Evolutionary conservation across 2,329 filamentous ascomycete species (phyloP).

Genomic region (Berkeleyomyces rouxiae): DNA sequence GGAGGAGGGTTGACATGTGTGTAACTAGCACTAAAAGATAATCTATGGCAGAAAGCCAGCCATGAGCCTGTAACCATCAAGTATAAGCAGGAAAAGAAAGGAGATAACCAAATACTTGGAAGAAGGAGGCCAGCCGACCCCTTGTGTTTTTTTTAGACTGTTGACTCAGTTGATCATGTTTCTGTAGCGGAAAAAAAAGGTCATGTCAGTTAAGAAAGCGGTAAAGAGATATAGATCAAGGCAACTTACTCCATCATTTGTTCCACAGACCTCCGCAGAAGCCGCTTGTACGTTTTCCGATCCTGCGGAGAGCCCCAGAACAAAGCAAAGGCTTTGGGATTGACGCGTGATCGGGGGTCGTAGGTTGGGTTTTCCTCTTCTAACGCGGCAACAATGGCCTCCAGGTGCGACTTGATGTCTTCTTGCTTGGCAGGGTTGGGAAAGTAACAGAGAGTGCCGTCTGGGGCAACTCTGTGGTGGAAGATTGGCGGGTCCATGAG

Average conservation of each 20-base stretch:
- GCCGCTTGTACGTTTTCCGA: slow-evolving; percentile 70
- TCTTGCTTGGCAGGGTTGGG: slow-evolving; percentile 44
- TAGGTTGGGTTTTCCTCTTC: slow-evolving; percentile 80
- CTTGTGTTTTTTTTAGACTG: not conserved
- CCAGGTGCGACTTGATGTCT: slow-evolving; percentile 67
- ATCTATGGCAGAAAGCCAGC: not conserved
- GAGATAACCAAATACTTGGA: not conserved
- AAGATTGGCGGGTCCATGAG: slow-evolving; percentile 68
- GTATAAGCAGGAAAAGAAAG: not conserved
- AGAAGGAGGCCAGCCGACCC: not conserved
- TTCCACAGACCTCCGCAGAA: slow-evolving; percentile 62
- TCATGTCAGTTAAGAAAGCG: not conserved
- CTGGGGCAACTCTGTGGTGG: slow-evolving; percentile 68
- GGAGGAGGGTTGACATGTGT: not conserved
- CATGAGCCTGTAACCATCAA: not conserved
- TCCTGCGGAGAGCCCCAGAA: slow-evolving; percentile 69
- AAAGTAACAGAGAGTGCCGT: slow-evolving; percentile 72
- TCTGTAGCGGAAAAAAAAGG: slow-evolving; percentile 14
- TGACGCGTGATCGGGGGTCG: slow-evolving; percentile 75
- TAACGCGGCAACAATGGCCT: slow-evolving; percentile 64
- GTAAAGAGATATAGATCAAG: not conserved
- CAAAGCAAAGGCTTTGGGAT: slow-evolving; percentile 69
- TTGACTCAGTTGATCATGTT: slow-evolving; percentile 20
- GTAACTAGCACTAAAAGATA: not conserved
- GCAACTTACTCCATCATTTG: slow-evolving; percentile 42